Evolutionary conservation across 2,329 filamentous ascomycete genomes (phyloP), one percentile per base, ranked within the genome.

Genomic region (Arthrinium phaeospermum): DNA sequence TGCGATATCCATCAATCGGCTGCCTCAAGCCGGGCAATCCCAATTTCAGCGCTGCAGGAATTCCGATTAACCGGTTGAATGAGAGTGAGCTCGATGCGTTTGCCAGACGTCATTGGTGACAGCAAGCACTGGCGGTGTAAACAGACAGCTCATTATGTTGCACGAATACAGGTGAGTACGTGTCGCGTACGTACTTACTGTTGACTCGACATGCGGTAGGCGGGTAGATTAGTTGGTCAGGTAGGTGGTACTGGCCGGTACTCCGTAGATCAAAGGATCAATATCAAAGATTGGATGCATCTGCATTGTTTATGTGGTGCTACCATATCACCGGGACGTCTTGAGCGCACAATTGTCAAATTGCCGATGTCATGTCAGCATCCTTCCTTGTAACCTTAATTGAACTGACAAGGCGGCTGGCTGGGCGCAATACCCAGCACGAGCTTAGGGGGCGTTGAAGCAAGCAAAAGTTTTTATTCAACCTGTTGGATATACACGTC

Each of bases 381-480:
- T 41, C 47, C 68, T 70, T 57, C 74, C 41, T 67, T 16, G 53
- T 34, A 64, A 64, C 57, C 57, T 64, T 64, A 64, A 64, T 64
- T 41, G 57, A 34, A 64, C 37, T 45, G 37, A 61, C 68, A 30
- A 13, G 51, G 72, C n/a, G 14, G n/a, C 16, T 34, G 45, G 24
- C 69, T 46, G 24, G 12, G 14, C 24, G 4, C 16, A 53, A 19
- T 34, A 5, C 27, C 27, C 51, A n/a, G 13, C 10, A n/a, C n/a
- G 46, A 51, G 8, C 24, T 51, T n/a, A n/a, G 49, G n/a, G n/a
- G 49, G 49, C 49, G 46, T 2, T 8, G 22, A n/a, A 22, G 30
- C 16, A 37, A n/a, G 4, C 10, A 64, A n/a, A 13, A n/a, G 57
- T 24, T 64, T 64, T 64, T 7, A 22, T 64, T 41, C 57, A 37